phyloP scores from a whole-genome alignment of 345 rosid genomes.

The Populus davidiana region DNA sequence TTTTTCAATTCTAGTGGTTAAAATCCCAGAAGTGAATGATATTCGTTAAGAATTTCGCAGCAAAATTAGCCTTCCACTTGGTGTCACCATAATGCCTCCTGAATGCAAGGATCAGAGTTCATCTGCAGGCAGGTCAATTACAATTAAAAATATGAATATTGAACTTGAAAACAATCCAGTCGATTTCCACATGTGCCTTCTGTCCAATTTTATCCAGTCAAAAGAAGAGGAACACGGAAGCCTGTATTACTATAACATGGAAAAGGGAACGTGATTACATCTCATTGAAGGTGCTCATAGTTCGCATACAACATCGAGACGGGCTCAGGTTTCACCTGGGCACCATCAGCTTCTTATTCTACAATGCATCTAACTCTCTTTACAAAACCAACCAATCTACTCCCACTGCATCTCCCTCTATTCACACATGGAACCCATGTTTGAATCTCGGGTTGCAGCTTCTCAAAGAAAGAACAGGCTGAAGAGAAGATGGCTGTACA shows the following conservation, averaged over 20 bases:
- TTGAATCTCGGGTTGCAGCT: conserved; percentile 5
- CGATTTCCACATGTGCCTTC: not conserved
- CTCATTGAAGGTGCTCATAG: not conserved
- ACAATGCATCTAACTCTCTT: conserved; percentile 28
- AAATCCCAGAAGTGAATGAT: not conserved
- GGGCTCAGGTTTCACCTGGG: conserved; percentile 24
- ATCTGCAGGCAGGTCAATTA: not conserved
- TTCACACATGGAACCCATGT: not conserved
- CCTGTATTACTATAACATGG: not conserved
- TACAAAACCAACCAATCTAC: conserved; percentile 30
- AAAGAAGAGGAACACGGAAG: not conserved
- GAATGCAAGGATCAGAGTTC: not conserved
- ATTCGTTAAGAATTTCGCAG: not conserved
- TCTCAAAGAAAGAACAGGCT: conserved; percentile 14
- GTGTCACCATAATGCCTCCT: not conserved
- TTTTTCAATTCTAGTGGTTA: not conserved
- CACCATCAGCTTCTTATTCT: conserved; percentile 27
- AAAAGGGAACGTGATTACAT: not conserved
- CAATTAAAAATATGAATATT: not conserved
- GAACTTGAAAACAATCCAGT: not conserved
- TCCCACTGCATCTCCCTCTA: conserved; percentile 12
- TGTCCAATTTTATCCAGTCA: not conserved
- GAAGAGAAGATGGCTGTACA: conserved; percentile 17
- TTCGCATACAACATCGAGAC: conserved; percentile 20
- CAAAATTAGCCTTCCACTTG: not conserved